Base-by-base conservation (phyloP, 1,284 basidiomycete genomes). In the Naganishia cerealis region DNA sequence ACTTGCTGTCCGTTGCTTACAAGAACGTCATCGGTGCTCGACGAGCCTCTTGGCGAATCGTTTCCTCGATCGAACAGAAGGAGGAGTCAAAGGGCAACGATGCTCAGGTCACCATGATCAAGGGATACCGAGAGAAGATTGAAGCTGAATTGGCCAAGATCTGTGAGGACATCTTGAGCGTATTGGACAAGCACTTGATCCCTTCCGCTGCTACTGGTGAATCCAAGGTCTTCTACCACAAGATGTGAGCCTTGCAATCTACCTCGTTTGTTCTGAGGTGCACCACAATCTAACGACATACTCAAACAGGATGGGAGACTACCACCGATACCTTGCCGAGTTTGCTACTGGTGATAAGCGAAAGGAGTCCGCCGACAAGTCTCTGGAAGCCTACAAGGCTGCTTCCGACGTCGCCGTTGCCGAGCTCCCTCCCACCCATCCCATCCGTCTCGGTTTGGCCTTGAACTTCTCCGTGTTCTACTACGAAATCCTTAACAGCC, bases 381-480 rank as follows among this genome's bases (percentile, higher is more conserved):
- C 96, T 29, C 87, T 98, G 77, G 94, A 94, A 84, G 94, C 95
- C 67, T 99, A 99, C 90, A 99, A 99, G 90, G 91, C 92, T 73
- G 95, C 95, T 67, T 97, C 94, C 66, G 94, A 98, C 75, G 94
- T 99, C 81, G 95, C 95, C 75, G 90, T 95, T 75, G 95, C 91
- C 65, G 94, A 99, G 84, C 90, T 99, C 62, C 94, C 95, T 52
- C 96, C 95, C 36, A 99, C 95, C 76, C 96, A 99, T 86, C 95
- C 95, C 75, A 99, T 99, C 84, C 94, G 95, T 80, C 91, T 99
- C 73, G 95, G 95, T 83, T 91, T 99, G 69, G 96, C 95, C 59
- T 87, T 99, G 79, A 99, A 99, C 89, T 99, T 99, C 88, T 97
- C 94, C 71, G 95, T 99, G 70, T 99, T 99, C 87, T 99, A 99